phyloP scores from a whole-genome alignment of 1,284 basidiomycete genomes.

The Apiotrichum domesticum region DNA sequence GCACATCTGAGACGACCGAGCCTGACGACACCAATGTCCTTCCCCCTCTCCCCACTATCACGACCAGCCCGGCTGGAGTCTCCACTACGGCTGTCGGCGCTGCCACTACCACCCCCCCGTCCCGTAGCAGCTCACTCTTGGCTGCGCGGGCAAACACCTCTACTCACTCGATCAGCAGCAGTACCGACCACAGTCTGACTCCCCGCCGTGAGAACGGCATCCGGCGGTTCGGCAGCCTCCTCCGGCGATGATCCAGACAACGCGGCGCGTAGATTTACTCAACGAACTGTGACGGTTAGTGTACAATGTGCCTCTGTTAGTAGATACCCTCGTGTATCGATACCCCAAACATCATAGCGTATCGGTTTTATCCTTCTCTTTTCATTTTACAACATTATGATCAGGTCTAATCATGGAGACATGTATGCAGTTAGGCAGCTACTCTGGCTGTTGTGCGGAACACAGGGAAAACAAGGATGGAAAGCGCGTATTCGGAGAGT shows the following conservation, averaged over 20 bases:
- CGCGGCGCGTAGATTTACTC: not conserved
- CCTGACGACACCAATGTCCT: not conserved
- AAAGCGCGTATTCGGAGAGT: not conserved
- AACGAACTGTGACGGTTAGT: no score
- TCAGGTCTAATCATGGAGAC: constrained; percentile 1
- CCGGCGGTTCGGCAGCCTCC: constrained; percentile 33
- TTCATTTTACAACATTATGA: not conserved
- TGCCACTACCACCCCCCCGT: not conserved
- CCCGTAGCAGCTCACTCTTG: not conserved
- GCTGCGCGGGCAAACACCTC: not conserved
- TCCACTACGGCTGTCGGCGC: not conserved
- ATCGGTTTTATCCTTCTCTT: not conserved
- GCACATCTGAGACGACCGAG: constrained; percentile 3
- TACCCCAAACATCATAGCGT: not conserved
- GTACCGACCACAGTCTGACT: not conserved
- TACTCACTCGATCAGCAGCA: not conserved
- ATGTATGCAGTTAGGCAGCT: not conserved
- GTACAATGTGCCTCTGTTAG: no score
- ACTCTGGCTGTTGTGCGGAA: not conserved
- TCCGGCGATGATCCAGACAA: constrained; percentile 16
- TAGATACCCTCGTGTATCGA: not conserved
- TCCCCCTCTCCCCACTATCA: not conserved
- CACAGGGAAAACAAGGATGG: not conserved
- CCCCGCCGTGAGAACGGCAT: constrained; percentile 8
- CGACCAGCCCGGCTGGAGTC: not conserved